A percentile compares a stretch with the other conserved stretches of the same genome.
Conservation (phyloP, 371 early-diverging fungal genomes). For the Saksenaea oblongispora region DNA sequence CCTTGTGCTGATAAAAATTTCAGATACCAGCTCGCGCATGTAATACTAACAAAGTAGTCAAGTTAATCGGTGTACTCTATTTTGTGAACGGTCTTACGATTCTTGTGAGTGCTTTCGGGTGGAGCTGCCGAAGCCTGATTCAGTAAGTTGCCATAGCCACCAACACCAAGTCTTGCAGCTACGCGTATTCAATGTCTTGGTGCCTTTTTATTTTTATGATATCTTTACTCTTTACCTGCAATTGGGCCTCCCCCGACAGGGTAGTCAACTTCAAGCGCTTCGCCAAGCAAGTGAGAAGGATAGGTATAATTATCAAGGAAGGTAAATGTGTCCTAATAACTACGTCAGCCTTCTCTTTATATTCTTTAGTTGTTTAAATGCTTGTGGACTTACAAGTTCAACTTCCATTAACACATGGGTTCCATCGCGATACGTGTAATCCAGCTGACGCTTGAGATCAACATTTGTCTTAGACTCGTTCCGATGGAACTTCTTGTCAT, state of each 20-base stretch:
- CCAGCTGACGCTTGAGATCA: constrained; percentile 15
- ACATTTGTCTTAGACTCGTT: constrained; percentile 21
- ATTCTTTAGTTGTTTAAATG: not conserved
- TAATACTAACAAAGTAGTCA: not conserved
- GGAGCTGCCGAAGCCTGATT: not conserved
- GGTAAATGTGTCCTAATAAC: constrained; percentile 27
- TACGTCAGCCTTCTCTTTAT: not conserved
- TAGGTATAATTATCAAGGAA: constrained; percentile 11
- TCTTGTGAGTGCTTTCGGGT: not conserved
- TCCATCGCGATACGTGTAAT: constrained; percentile 30
- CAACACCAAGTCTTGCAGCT: constrained; percentile 34
- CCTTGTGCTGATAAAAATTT: not conserved
- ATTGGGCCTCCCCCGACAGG: constrained; percentile 20
- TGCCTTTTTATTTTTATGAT: not conserved
- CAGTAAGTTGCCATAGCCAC: constrained; percentile 22
- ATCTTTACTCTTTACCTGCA: constrained; percentile 16
- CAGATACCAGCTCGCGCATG: constrained; percentile 19
- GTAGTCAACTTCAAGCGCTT: constrained; percentile 25
- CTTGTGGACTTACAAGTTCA: constrained; percentile 22
- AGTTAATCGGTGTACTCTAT: not conserved
- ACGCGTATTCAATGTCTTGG: not conserved
- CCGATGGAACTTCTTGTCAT: constrained; percentile 18
- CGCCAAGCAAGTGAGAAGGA: constrained; percentile 29
- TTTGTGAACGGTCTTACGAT: not conserved
- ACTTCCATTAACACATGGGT: constrained; percentile 26